Percentiles rank a stretch among this genome's conserved stretches.
phyloP scores from a whole-genome alignment of 202 grass and related monocot species.

The Zizania palustris region DNA sequence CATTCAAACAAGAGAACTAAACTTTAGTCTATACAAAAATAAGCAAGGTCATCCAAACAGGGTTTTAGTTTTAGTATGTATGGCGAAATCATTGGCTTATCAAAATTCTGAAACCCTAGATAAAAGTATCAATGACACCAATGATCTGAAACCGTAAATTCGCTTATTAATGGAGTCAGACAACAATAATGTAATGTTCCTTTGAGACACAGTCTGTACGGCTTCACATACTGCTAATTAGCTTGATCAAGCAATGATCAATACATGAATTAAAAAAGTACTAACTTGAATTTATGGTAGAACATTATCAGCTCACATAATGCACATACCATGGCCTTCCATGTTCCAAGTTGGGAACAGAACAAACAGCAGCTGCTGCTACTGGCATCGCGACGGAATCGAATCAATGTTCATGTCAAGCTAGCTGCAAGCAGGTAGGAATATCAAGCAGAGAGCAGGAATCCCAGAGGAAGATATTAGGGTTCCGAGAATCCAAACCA shows the following conservation, averaged over 20 bases:
- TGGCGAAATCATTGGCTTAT: no score
- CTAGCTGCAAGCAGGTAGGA: neutral
- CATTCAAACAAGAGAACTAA: no score
- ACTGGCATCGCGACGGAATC: conserved; percentile 18
- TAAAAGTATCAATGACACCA: no score
- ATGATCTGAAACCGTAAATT: no score
- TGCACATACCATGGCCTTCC: neutral
- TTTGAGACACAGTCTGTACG: conserved; percentile 16
- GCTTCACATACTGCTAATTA: conserved; percentile 16
- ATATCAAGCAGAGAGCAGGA: conserved; percentile 30
- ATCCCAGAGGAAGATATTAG: neutral
- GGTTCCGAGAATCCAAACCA: neutral
- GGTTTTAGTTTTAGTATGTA: no score
- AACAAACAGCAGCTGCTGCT: neutral
- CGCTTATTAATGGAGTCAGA: no score
- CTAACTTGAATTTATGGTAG: conserved; percentile 13
- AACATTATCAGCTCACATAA: neutral
- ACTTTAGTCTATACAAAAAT: no score
- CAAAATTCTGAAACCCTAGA: no score
- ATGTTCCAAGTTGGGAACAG: conserved; percentile 12
- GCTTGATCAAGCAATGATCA: neutral
- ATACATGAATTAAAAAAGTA: neutral
- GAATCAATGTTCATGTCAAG: conserved; percentile 8
- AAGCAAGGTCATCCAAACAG: no score
- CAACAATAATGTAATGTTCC: conserved; percentile 6